These are phyloP conservation scores for Teratosphaeria pseudoeucalypti DNA, from an alignment of 2,329 filamentous ascomycete species.

Conservation along the genomic window DNA sequence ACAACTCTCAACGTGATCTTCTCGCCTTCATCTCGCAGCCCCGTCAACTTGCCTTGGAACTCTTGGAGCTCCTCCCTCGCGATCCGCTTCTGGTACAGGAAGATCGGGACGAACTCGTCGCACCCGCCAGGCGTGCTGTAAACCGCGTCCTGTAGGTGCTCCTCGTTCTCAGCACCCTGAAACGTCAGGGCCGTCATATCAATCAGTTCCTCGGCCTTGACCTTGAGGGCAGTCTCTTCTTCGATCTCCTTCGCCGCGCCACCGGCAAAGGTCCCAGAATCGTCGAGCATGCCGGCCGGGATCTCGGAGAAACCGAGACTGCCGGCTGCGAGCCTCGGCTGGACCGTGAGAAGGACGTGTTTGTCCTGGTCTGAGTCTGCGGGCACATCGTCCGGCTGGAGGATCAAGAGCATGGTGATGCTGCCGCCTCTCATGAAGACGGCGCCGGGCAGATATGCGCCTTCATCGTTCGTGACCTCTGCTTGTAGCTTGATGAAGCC, in stretches of 20 bases:
- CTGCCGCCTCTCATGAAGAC: conserved; percentile 50
- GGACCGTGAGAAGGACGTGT: conserved; percentile 44
- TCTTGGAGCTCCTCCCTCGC: conserved; percentile 37
- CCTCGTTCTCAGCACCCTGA: conserved; percentile 14
- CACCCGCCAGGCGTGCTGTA: conserved; percentile 47
- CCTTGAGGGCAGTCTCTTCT: conserved; percentile 46
- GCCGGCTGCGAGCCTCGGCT: conserved; percentile 47
- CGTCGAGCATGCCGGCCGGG: conserved; percentile 52
- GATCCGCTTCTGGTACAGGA: conserved; percentile 45
- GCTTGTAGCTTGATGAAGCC: conserved; percentile 49
- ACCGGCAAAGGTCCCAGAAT: conserved; percentile 42
- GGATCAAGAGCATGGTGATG: conserved; percentile 47
- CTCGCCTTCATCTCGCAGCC: conserved; percentile 45
- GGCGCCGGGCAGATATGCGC: conserved; percentile 44
- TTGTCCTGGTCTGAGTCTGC: conserved; percentile 34
- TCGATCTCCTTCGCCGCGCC: conserved; percentile 47
- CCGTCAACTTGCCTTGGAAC: conserved; percentile 44
- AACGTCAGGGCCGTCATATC: conserved; percentile 45
- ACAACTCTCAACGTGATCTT: conserved; percentile 50
- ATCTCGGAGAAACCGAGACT: conserved; percentile 46
- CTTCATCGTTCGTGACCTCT: conserved; percentile 41
- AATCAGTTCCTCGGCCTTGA: conserved; percentile 40
- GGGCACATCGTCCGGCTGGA: conserved; percentile 43
- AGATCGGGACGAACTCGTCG: conserved; percentile 50
- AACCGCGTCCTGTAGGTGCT: conserved; percentile 38